A percentile compares a stretch with the other conserved stretches of the same genome.
Evolutionary conservation across 768 basidiomycete species (phyloP).

Genomic region (Leccinum subgranulosum): DNA sequence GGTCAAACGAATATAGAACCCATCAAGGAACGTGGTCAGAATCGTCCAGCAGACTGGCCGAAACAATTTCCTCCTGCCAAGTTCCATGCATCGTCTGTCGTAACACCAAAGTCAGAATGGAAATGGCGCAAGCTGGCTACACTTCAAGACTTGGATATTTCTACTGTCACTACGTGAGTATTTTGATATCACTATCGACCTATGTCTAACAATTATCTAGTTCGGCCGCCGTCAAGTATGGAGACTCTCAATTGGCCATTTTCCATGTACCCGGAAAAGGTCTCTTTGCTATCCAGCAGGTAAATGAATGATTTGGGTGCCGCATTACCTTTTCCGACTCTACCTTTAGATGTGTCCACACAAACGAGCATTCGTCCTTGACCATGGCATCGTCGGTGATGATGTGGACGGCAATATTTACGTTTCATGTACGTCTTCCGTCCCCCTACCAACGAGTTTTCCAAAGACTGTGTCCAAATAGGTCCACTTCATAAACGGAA

Average conservation of each 20-base stretch:
- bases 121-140: conserved; percentile 51
- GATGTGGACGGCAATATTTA: conserved; percentile 51
- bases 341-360: conserved; percentile 42
- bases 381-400: conserved; percentile 68
- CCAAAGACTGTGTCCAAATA: conserved; percentile 5
- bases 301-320: conserved; percentile 24
- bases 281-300: conserved; percentile 68
- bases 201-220: conserved; percentile 17
- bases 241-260: conserved; percentile 64
- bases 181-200: not conserved
- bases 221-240: conserved; percentile 54
- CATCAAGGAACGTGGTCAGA: conserved; percentile 59
- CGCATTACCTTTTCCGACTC: not conserved
- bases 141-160: conserved; percentile 46
- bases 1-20: conserved; percentile 29
- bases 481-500: conserved; percentile 69
- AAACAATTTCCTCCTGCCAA: conserved; percentile 50
- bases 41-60: conserved; percentile 67
- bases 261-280: conserved; percentile 59
- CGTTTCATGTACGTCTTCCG: conserved; percentile 41
- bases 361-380: conserved; percentile 65
- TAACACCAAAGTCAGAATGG: conserved; percentile 51
- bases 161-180: conserved; percentile 46
- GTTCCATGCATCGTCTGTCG: conserved; percentile 37
- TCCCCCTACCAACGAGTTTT: not conserved